Evolutionary conservation across 2,329 filamentous ascomycete genomes (phyloP).

Genomic region (Beauveria brongniartii): DNA sequence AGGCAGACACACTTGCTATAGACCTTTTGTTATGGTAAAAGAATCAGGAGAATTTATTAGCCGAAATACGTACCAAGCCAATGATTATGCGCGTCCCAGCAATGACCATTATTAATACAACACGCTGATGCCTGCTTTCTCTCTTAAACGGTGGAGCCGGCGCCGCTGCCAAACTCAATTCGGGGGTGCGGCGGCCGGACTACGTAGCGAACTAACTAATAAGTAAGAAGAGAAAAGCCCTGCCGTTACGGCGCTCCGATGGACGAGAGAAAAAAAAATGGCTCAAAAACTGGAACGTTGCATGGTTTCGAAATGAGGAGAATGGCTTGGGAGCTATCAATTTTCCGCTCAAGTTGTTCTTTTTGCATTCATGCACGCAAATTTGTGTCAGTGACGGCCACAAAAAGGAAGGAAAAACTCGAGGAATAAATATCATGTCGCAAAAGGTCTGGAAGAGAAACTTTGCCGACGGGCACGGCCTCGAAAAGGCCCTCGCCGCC

Average conservation of each 20-base stretch:
- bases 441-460: constrained; percentile 21
- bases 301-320: not conserved
- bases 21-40: not conserved
- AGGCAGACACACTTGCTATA: not conserved
- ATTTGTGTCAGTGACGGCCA: not conserved
- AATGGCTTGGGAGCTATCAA: not conserved
- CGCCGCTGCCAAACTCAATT: not conserved
- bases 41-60: not conserved
- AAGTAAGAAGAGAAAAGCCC: not conserved
- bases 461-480: constrained; percentile 19
- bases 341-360: not conserved
- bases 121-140: not conserved
- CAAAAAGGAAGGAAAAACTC: not conserved
- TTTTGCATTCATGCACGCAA: not conserved
- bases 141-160: not conserved
- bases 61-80: not conserved
- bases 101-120: not conserved
- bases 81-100: not conserved
- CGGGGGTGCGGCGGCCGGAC: not conserved
- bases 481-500: constrained; percentile 18
- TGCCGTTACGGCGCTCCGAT: not conserved
- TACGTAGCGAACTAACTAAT: not conserved
- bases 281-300: constrained; percentile 7
- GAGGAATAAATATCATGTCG: constrained; percentile 26
- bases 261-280: not conserved